These are phyloP conservation scores for Botrytis sinoallii DNA, from an alignment of 2,329 filamentous ascomycete species.

Conservation along the genomic window DNA sequence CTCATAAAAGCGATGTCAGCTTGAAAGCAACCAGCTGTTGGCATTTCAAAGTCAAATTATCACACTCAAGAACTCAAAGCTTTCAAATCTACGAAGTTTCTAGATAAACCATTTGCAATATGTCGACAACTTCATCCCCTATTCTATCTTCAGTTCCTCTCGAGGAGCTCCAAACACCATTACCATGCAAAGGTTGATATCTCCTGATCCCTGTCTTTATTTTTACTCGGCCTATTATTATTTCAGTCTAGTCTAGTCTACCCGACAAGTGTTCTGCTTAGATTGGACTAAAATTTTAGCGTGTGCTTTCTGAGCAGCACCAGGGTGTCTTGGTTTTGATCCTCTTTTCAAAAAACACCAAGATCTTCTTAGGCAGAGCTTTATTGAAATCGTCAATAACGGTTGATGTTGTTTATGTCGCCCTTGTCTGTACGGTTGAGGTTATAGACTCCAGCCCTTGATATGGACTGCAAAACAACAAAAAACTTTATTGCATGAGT, in stretches of 20 bases:
- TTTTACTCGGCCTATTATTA: neutral
- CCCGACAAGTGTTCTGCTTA: neutral
- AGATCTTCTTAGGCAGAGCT: neutral
- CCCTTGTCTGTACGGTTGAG: too few relatives aligned
- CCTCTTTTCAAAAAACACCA: neutral
- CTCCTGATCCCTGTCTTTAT: neutral
- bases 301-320: neutral
- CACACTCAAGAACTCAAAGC: neutral
- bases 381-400: neutral
- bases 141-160: neutral
- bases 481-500: neutral
- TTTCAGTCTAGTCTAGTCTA: neutral
- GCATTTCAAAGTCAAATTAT: neutral
- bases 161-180: neutral
- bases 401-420: neutral
- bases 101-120: neutral
- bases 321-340: neutral
- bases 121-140: neutral
- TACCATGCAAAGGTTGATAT: neutral
- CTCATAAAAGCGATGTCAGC: neutral
- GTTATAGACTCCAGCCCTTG: neutral
- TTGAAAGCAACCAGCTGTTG: neutral
- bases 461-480: neutral
- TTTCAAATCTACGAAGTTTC: neutral
- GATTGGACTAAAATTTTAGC: constrained; percentile 3